Conservation (phyloP, 768 basidiomycete genomes). For the Termitomyces sp. region DNA sequence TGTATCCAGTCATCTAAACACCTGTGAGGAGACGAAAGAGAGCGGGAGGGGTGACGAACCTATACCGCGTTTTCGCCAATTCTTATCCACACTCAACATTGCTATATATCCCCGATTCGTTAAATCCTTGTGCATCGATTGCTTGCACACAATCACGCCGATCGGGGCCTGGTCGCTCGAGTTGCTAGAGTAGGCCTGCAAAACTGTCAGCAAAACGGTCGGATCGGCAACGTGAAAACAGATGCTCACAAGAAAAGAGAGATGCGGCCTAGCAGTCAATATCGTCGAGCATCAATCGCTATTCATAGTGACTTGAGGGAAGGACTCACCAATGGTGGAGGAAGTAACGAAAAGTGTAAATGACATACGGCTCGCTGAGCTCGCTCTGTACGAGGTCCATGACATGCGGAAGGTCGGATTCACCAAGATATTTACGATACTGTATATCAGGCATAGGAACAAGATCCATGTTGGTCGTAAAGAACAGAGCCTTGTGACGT, state of each 20-base stretch:
- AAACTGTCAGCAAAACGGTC: neutral
- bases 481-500: slow-evolving; percentile 6
- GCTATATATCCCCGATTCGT: slow-evolving; percentile 94
- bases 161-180: slow-evolving; percentile 50
- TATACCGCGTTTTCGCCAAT: slow-evolving; percentile 87
- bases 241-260: slow-evolving; percentile 66
- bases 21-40: slow-evolving; percentile 36
- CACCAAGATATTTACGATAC: slow-evolving; percentile 74
- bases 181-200: slow-evolving; percentile 54
- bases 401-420: slow-evolving; percentile 75
- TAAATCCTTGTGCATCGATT: slow-evolving; percentile 74
- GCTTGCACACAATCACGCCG: slow-evolving; percentile 96
- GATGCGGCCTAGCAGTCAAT: slow-evolving; percentile 68
- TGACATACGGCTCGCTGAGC: slow-evolving; percentile 93
- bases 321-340: slow-evolving; percentile 84
- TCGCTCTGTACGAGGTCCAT: slow-evolving; percentile 88
- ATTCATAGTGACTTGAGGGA: slow-evolving; percentile 17
- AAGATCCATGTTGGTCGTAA: slow-evolving; percentile 3
- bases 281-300: slow-evolving; percentile 11
- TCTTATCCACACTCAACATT: slow-evolving; percentile 87
- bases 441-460: slow-evolving; percentile 34
- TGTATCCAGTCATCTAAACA: slow-evolving; percentile 40
- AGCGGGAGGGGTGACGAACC: slow-evolving; percentile 50
- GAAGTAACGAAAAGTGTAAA: slow-evolving; percentile 97
- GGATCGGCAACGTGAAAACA: neutral